These are phyloP conservation scores for Atalantia buxifolia DNA, from an alignment of 345 rosid species.

Conservation along the genomic window DNA sequence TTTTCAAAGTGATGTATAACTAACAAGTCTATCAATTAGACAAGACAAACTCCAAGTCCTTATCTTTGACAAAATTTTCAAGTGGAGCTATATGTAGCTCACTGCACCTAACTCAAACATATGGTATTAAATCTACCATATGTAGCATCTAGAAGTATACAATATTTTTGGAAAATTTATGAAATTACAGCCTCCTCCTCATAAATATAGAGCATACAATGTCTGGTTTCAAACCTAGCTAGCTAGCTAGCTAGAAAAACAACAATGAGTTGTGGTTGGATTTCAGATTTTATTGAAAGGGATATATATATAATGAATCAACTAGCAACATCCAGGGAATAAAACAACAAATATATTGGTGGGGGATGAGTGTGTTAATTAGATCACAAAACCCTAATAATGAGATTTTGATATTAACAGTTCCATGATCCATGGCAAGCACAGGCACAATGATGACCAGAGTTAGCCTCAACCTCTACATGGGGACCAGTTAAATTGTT, in stretches of 20 bases:
- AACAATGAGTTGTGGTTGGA: background rate
- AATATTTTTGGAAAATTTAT: background rate
- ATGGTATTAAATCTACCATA: background rate
- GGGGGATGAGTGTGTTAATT: conserved; percentile 28
- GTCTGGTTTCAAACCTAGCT: background rate
- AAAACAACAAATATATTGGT: conserved; percentile 24
- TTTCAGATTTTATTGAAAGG: conserved; percentile 11
- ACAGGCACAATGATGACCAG: conserved; percentile 53
- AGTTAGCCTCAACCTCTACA: conserved; percentile 22
- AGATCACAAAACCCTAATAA: conserved; percentile 54
- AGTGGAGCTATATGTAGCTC: background rate
- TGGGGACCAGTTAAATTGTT: conserved; percentile 51
- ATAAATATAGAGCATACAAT: background rate
- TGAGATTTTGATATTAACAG: conserved; percentile 65
- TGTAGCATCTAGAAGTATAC: background rate
- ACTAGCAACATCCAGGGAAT: conserved; percentile 24
- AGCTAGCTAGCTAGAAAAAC: background rate
- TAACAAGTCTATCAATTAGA: background rate
- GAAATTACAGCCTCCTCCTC: background rate
- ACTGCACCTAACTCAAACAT: background rate
- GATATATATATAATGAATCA: background rate
- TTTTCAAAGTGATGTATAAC: too few species aligned
- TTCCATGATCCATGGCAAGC: conserved; percentile 66
- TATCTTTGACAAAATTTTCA: background rate
- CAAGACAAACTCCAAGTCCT: background rate